Base-by-base conservation (phyloP, 495 filamentous ascomycete species). In the Hypoxylon perforatum region DNA sequence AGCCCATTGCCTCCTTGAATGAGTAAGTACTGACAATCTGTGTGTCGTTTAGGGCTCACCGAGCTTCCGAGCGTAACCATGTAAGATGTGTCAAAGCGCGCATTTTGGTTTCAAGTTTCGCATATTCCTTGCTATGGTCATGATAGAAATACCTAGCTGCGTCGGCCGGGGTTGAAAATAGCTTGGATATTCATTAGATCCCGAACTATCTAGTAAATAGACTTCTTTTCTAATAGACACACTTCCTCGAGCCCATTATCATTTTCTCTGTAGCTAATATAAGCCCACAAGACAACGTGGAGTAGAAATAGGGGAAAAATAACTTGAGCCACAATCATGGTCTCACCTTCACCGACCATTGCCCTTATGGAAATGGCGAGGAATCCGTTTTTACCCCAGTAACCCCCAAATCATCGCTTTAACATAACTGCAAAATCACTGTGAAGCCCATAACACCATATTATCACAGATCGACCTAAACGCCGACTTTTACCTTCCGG, bases 11-110 rank as follows among this genome's bases (percentile, higher is more conserved):
- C 44, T 56, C 14, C 14, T 30, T 8, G 21, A 38, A 15, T 41
- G 18, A 52, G 59, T 61, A 30, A 52, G 59, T 61, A 30, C 65
- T 68, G 25, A 68, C 44, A 21, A 10, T 12, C 3, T 44, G 14
- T 47, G 11, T 11, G 45, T 10, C n/a, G 18, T 22, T 12, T 33
- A 69, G 66, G 66, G 66, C 61, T 69, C 7, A 60, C 55, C 19
- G 66, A 69, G 47, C 61, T 69, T 14, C 66, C 66, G 15, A 60
- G 7, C 30, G 46, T 17, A 12, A 61, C 60, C 12, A 69, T 69
- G 66, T 69, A 61, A 63, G 23, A 46, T 9, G 11, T 14, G 15
- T 46, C 9, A 4, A n/a, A 7, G 39, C 12, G 12, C 28, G n/a
- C n/a, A n/a, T n/a, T 18, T 28, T 22, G 18, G 44, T 61, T 38